Evolutionary conservation across 345 rosid species (phyloP).

Genomic region (Theobroma cacao): DNA sequence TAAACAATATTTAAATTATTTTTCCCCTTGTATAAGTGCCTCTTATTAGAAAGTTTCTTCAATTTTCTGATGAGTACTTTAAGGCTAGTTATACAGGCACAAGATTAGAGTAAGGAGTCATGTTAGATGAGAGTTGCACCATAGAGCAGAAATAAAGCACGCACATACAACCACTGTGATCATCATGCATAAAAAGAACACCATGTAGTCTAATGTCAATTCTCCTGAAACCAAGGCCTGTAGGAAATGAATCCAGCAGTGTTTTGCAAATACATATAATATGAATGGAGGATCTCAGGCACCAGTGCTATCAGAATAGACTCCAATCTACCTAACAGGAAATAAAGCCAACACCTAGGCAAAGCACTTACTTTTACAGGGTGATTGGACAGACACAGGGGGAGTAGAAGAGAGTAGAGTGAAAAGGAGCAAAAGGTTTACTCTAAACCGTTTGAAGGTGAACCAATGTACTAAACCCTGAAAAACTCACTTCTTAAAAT

Average conservation of each 20-base stretch:
- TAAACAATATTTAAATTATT: neutral
- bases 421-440: neutral
- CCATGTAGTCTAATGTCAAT: neutral
- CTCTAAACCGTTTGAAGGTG: neutral
- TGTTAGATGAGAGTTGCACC: neutral
- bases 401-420: neutral
- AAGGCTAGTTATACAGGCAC: neutral
- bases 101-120: neutral
- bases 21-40: neutral
- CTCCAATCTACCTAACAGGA: neutral
- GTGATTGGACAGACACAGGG: neutral
- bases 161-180: neutral
- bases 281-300: neutral
- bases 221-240: neutral
- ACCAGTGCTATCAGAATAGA: neutral
- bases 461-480: neutral
- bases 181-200: neutral
- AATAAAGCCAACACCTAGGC: neutral
- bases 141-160: neutral
- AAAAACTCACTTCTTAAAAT: neutral
- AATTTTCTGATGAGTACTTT: neutral
- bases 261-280: neutral
- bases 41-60: neutral
- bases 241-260: neutral
- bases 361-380: neutral